Conservation (phyloP, 495 filamentous ascomycete species). For the Aspergillus asperescens region DNA sequence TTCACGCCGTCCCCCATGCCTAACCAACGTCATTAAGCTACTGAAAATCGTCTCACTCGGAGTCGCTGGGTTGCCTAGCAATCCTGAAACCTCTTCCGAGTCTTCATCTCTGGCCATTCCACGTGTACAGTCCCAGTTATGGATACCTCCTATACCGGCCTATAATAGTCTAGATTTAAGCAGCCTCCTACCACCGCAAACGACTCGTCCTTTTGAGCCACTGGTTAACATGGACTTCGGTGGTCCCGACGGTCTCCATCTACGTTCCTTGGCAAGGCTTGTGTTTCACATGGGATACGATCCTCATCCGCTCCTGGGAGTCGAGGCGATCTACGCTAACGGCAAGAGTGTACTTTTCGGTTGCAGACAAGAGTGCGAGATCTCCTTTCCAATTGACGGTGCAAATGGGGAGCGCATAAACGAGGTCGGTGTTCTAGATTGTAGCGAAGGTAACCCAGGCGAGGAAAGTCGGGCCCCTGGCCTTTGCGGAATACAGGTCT, state of each 20-base stretch:
- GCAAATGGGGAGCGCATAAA: constrained; percentile 14
- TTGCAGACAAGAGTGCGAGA: neutral
- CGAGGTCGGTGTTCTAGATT: constrained; percentile 7
- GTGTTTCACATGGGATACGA: constrained; percentile 5
- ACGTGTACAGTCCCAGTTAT: constrained; percentile 6
- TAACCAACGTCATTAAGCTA: neutral
- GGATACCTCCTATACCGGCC: constrained; percentile 9
- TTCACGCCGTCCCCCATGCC: neutral
- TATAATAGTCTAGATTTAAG: constrained; percentile 7
- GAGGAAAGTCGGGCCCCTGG: neutral
- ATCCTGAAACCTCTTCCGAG: neutral
- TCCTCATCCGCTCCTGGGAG: constrained; percentile 11
- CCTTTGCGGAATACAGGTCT: neutral
- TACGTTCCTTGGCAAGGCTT: constrained; percentile 12
- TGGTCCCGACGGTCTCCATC: constrained; percentile 3
- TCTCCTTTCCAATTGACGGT: constrained; percentile 14
- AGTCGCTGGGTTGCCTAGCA: constrained; percentile 2
- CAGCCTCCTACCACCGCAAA: constrained; percentile 7
- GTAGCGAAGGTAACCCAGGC: neutral
- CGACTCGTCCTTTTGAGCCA: constrained; percentile 7
- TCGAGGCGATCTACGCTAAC: constrained; percentile 9
- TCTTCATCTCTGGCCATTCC: neutral
- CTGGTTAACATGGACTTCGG: constrained; percentile 17
- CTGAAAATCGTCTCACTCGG: constrained; percentile 17
- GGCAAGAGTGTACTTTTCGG: constrained; percentile 11